phyloP scores from a whole-genome alignment of 495 filamentous ascomycete species.

The Chaetomium cochliodes region DNA sequence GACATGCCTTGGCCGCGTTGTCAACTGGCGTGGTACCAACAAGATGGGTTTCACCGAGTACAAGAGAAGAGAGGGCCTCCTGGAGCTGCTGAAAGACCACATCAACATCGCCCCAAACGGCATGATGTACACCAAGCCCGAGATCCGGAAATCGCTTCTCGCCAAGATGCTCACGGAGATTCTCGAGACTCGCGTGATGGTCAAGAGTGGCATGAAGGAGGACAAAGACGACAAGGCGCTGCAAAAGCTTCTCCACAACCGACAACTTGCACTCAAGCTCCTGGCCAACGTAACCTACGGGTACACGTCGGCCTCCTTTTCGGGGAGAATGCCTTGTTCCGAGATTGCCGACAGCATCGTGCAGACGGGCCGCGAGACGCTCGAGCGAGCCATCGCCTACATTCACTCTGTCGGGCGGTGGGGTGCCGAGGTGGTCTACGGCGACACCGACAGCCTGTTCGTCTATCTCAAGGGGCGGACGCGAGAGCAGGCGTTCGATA shows the following conservation, averaged over 20 bases:
- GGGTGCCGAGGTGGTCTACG: slow-evolving; percentile 96
- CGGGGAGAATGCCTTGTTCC: slow-evolving; percentile 93
- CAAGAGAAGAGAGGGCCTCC: slow-evolving; percentile 65
- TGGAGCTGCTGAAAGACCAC: slow-evolving; percentile 77
- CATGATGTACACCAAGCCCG: slow-evolving; percentile 87
- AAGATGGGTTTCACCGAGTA: slow-evolving; percentile 95
- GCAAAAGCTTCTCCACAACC: slow-evolving; percentile 86
- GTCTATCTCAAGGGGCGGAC: slow-evolving; percentile 85
- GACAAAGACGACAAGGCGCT: slow-evolving; percentile 87
- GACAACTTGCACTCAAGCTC: slow-evolving; percentile 93
- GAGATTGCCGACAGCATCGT: slow-evolving; percentile 99
- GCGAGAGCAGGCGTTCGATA: slow-evolving; percentile 82
- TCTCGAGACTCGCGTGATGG: slow-evolving; percentile 95
- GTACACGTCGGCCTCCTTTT: slow-evolving; percentile 94
- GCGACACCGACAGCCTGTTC: slow-evolving; percentile 97
- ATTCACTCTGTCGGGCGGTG: slow-evolving; percentile 85
- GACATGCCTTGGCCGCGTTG: slow-evolving; percentile 84
- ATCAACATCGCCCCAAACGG: slow-evolving; percentile 96
- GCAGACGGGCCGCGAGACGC: slow-evolving; percentile 87
- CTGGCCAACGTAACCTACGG: slow-evolving; percentile 98
- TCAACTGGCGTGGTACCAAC: slow-evolving; percentile 81
- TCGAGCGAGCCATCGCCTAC: slow-evolving; percentile 88
- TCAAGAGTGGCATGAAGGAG: slow-evolving; percentile 94
- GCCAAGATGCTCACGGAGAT: slow-evolving; percentile 98
- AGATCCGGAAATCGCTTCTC: slow-evolving; percentile 82